Evolutionary conservation across 2,329 filamentous ascomycete species (phyloP), one percentile per base, ranked within the genome.

Genomic region (Colletotrichum tamarilloi): DNA sequence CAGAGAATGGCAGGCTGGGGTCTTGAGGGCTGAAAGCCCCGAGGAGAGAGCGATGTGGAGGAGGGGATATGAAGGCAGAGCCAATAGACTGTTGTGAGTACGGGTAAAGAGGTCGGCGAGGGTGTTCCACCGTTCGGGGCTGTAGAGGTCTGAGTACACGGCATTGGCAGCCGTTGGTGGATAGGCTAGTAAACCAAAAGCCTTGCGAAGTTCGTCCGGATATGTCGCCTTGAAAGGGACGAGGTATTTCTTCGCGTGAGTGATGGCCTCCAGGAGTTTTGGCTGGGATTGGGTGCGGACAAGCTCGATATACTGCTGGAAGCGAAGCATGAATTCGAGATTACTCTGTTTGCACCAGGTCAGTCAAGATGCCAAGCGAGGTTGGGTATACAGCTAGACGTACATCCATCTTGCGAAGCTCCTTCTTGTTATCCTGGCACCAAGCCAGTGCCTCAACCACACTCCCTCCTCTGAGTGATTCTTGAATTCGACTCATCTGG

Each of bases 241-340:
- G 32, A 99, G 88, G 81, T 94, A 93, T 81, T 94, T 97, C 80
- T 92, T 93, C 30, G 95, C 95, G 84, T 98, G 94, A 28, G 87
- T 82, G 74, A 95, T 93, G 14, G 95, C 95, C 75, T 98, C 95
- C 60, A 91, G 83, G 57, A 93, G 86, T 79, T 93, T 95, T 7
- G 84, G 80, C 28, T 88, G 86, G 5, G 92, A 87, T 67, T 89
- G 89, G 52, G 88, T 90, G 73, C 96, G 89, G 72, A 97, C 91
- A 74, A 98, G 88, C 83, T 98, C 97, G 77, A 98, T 95, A 81
- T 95, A 98, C 81, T 98, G 95, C 82, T 99, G 97, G 78, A 97
- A 88, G 14, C 97, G 92, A 56, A 99, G 89, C 87, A 97, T 94
- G 79, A 98, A 97, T 82, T 99, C 97, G 19, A 99, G 89, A 76